Conservation (phyloP, 2,329 filamentous ascomycete genomes). For the Fusarium pseudograminearum region DNA sequence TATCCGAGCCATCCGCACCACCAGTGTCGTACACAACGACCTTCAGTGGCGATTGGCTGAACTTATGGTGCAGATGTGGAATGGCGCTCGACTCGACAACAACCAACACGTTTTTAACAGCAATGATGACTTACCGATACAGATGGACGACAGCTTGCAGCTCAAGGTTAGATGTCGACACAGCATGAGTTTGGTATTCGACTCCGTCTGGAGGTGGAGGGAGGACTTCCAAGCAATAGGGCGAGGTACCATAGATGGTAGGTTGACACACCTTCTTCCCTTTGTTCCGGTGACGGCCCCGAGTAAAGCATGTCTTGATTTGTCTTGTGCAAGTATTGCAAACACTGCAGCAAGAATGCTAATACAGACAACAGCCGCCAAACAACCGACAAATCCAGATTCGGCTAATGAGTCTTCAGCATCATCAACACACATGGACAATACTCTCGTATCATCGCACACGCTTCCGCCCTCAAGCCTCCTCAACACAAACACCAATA, state of each 20-base stretch:
- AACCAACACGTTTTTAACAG: constrained; percentile 61
- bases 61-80: constrained; percentile 90
- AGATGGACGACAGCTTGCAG: constrained; percentile 78
- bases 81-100: constrained; percentile 69
- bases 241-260: constrained; percentile 77
- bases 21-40: constrained; percentile 82
- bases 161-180: constrained; percentile 86
- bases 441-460: constrained; percentile 64
- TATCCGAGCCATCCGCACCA: constrained; percentile 76
- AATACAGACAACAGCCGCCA: constrained; percentile 67
- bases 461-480: constrained; percentile 58
- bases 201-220: constrained; percentile 88
- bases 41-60: constrained; percentile 83
- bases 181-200: constrained; percentile 87
- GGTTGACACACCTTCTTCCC: constrained; percentile 51
- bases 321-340: constrained; percentile 39
- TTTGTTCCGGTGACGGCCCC: constrained; percentile 22
- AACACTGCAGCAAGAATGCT: constrained; percentile 34
- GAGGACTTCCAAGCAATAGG: constrained; percentile 81
- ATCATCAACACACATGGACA: constrained; percentile 74
- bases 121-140: constrained; percentile 62
- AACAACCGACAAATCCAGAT: constrained; percentile 88
- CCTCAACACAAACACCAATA: constrained; percentile 49
- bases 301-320: constrained; percentile 46
- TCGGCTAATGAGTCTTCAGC: constrained; percentile 79